Percentiles rank a stretch among this genome's conserved stretches.
These are phyloP conservation scores for Ceratocystis harringtonii DNA, from an alignment of 2,329 filamentous ascomycete genomes.

Conservation along the genomic window DNA sequence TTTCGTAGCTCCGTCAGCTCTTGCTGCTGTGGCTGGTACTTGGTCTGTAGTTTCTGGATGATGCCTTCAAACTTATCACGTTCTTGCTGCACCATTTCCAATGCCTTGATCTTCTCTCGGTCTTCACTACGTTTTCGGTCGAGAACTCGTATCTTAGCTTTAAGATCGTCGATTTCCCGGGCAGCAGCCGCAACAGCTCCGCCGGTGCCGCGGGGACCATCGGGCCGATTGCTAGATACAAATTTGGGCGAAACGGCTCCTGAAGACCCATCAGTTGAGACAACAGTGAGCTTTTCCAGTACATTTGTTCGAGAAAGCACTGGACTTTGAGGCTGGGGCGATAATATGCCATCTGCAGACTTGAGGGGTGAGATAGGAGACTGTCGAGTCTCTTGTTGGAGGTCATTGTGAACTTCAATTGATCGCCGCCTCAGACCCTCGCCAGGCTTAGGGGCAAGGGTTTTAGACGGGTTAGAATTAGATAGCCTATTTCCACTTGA, in stretches of 20 bases:
- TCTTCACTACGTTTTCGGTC: conserved; percentile 81
- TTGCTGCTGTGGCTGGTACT: conserved; percentile 71
- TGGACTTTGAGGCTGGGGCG: conserved; percentile 37
- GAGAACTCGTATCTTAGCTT: conserved; percentile 71
- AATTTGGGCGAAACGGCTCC: conserved; percentile 22
- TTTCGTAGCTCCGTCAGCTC: conserved; percentile 65
- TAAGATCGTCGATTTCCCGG: conserved; percentile 70
- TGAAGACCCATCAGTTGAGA: conserved; percentile 8
- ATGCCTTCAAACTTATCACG: conserved; percentile 67
- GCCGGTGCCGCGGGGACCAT: conserved; percentile 24
- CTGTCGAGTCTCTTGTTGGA: conserved; percentile 7
- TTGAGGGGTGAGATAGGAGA: conserved; percentile 31
- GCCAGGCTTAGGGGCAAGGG: conserved; percentile 4
- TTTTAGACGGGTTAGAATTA: conserved; percentile 9
- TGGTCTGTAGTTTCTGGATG: conserved; percentile 79
- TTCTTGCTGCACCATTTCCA: conserved; percentile 64
- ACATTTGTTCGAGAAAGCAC: conserved; percentile 35
- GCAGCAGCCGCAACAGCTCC: conserved; percentile 36
- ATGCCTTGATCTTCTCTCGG: conserved; percentile 63
- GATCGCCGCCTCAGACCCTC: conserved; percentile 29
- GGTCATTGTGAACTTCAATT: conserved; percentile 23
- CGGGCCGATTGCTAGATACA: conserved; percentile 18
- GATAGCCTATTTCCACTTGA: conserved; percentile 23
- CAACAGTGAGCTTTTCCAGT: conserved; percentile 29
- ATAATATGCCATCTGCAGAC: conserved; percentile 36